Percentiles rank a stretch among this genome's conserved stretches.
Conservation (phyloP, 371 early-diverging fungal species). For the Mucor circinelloides region DNA sequence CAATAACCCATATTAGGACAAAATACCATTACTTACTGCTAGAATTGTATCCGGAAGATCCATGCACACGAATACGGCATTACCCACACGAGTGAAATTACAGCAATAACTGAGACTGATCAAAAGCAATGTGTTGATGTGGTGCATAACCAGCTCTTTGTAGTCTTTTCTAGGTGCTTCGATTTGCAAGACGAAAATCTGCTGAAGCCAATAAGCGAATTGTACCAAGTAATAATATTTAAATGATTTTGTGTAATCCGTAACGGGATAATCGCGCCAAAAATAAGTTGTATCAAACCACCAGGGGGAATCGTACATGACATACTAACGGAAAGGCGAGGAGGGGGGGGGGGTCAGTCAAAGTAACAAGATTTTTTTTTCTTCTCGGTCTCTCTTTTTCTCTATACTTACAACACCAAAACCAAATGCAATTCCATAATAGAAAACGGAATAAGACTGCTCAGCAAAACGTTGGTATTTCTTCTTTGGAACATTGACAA, state of each 20-base stretch:
- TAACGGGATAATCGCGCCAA: constrained; percentile 67
- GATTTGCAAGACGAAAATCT: constrained; percentile 70
- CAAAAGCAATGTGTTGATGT: constrained; percentile 70
- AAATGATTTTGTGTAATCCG: constrained; percentile 55
- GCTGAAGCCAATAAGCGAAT: constrained; percentile 77
- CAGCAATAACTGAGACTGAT: constrained; percentile 66
- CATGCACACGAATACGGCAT: constrained; percentile 74
- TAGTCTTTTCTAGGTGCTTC: constrained; percentile 78
- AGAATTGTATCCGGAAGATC: constrained; percentile 77
- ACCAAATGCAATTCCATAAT: constrained; percentile 50
- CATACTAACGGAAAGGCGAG: constrained; percentile 48
- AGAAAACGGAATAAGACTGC: constrained; percentile 68
- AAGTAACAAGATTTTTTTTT: not conserved
- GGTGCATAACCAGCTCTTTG: constrained; percentile 67
- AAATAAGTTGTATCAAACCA: constrained; percentile 67
- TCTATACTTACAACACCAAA: constrained; percentile 51
- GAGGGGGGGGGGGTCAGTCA: not conserved
- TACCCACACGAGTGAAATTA: constrained; percentile 74
- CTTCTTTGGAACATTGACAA: constrained; percentile 41
- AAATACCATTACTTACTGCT: constrained; percentile 57
- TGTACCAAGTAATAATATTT: constrained; percentile 73
- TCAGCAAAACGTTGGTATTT: constrained; percentile 68
- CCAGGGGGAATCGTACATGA: constrained; percentile 61
- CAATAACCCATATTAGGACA: not conserved
- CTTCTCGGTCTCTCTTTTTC: not conserved